Evolutionary conservation across 305 asterid species (phyloP).

Genomic region (Fraxinus nigra): DNA sequence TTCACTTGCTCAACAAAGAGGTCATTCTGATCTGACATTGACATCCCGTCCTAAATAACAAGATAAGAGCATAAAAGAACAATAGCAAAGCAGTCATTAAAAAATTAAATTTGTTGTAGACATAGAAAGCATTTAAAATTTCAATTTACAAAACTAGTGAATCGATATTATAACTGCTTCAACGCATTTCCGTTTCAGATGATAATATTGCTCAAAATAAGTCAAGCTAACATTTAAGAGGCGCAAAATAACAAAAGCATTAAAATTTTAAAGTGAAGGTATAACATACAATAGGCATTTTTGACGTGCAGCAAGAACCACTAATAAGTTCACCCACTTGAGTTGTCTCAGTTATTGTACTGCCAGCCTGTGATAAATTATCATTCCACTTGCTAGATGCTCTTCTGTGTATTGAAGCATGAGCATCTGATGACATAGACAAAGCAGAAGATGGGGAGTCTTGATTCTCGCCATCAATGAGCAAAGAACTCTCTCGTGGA

Average conservation of each 20-base stretch:
- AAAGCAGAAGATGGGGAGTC: constrained; percentile 56
- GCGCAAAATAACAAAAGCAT: constrained; percentile 17
- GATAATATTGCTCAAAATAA: constrained; percentile 9
- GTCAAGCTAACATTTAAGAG: constrained; percentile 16
- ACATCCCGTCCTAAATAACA: constrained; percentile 59
- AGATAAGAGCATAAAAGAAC: constrained; percentile 14
- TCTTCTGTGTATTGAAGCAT: constrained; percentile 58
- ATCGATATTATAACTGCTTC: constrained; percentile 8
- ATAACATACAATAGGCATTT: constrained; percentile 66
- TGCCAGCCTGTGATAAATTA: constrained; percentile 81
- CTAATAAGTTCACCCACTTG: constrained; percentile 75
- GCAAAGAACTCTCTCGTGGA: constrained; percentile 56
- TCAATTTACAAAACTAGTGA: neutral
- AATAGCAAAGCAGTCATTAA: neutral
- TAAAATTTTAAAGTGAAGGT: constrained; percentile 25
- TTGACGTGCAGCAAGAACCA: constrained; percentile 70
- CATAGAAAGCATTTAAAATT: neutral
- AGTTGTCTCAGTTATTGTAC: constrained; percentile 75
- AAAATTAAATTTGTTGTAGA: constrained; percentile 6
- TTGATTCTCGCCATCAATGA: constrained; percentile 55
- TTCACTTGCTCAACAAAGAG: constrained; percentile 95
- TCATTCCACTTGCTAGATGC: constrained; percentile 87
- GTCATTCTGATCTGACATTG: constrained; percentile 87
- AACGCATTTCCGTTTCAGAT: constrained; percentile 8
- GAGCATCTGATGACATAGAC: constrained; percentile 42